A percentile compares a stretch with the other conserved stretches of the same genome.
Conservation (phyloP, 140 eudicot genomes). For the Stevia rebaudiana region DNA sequence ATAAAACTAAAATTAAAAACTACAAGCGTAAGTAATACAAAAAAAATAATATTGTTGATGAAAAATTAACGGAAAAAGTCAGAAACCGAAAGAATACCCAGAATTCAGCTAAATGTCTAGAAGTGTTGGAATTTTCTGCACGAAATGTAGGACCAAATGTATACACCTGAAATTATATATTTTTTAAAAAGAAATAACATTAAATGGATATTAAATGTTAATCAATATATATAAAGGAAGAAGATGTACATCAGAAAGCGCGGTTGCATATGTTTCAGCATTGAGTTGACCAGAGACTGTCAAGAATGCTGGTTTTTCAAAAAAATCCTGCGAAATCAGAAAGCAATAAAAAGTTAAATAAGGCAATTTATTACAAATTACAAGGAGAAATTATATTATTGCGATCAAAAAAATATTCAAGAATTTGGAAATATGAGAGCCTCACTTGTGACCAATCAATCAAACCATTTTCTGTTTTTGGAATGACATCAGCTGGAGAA, state of each 20-base stretch:
- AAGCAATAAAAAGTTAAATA: not conserved
- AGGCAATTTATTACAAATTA: not conserved
- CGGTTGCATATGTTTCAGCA: conserved; percentile 98
- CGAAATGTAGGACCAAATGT: conserved; percentile 98
- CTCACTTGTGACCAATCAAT: conserved; percentile 97
- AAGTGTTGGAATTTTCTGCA: conserved; percentile 95
- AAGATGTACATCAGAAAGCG: conserved; percentile 78
- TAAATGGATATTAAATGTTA: not conserved
- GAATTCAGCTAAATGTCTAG: conserved; percentile 95
- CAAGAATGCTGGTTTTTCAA: conserved; percentile 91
- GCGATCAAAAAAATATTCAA: not conserved
- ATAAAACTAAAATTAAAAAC: conserved; percentile 13
- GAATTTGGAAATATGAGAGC: not conserved
- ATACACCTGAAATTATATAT: conserved; percentile 59
- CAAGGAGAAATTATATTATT: not conserved
- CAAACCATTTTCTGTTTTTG: conserved; percentile 62
- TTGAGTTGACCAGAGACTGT: conserved; percentile 99
- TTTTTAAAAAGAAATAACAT: not conserved
- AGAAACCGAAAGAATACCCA: conserved; percentile 51
- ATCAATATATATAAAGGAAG: conserved; percentile 9
- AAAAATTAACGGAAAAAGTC: not conserved
- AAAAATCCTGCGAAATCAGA: conserved; percentile 68
- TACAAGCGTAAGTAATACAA: not conserved
- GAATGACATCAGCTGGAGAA: conserved; percentile 63
- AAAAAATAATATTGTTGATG: not conserved